phyloP scores from a whole-genome alignment of 1,284 basidiomycete genomes.

The Ustilago sp. region DNA sequence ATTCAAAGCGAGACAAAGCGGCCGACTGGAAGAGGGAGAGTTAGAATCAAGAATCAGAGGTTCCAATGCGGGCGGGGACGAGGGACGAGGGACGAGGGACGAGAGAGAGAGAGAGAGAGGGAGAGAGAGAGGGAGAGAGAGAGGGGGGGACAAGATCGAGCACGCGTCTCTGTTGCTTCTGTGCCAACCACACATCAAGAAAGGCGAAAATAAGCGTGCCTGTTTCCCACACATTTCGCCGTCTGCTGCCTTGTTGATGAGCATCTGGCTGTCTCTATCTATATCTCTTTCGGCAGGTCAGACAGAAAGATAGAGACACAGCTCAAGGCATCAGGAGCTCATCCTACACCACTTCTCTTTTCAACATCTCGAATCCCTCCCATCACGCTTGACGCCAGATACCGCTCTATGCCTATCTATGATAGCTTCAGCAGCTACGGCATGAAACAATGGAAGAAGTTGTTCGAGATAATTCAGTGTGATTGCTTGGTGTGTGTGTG shows the following conservation, averaged over 20 bases:
- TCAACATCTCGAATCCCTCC: not conserved
- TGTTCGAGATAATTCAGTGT: not conserved
- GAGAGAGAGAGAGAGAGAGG: not conserved
- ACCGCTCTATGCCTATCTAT: not conserved
- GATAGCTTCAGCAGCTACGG: not conserved
- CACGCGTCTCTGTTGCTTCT: not conserved
- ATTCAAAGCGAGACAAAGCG: not conserved
- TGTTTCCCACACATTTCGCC: not conserved
- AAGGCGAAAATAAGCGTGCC: conserved; percentile 6
- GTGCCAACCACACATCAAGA: not conserved
- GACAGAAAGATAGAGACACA: not conserved
- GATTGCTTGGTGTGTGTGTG: not conserved
- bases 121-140: not conserved
- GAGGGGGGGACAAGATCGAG: no score
- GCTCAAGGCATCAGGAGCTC: not conserved
- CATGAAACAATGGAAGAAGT: not conserved
- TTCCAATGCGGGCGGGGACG: not conserved
- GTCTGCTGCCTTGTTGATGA: conserved; percentile 15
- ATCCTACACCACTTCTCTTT: not conserved
- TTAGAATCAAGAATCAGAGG: not conserved
- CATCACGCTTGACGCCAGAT: no score
- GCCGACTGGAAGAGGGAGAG: not conserved
- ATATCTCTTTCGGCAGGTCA: not conserved
- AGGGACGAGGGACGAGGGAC: not conserved
- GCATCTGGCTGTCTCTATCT: conserved; percentile 3